phyloP scores from a whole-genome alignment of 2,329 filamentous ascomycete genomes.

The Diaporthe nobilis region DNA sequence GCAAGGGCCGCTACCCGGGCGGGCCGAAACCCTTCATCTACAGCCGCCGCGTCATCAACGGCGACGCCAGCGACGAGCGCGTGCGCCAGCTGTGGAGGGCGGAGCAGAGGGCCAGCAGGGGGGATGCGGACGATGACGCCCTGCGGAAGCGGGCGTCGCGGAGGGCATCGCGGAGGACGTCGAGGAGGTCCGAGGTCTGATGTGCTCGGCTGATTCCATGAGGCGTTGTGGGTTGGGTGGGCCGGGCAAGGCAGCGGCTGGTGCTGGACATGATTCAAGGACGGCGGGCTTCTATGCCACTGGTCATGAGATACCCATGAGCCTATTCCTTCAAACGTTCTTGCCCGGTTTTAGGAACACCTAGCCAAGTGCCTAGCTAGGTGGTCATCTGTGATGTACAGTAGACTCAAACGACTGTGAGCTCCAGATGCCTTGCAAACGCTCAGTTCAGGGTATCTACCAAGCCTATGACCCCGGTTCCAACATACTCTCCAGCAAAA shows the following conservation, averaged over 20 bases:
- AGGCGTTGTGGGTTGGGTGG: background rate
- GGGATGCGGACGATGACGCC: background rate
- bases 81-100: conserved; percentile 37
- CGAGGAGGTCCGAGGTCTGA: background rate
- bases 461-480: background rate
- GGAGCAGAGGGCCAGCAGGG: conserved; percentile 29
- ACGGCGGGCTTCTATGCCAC: background rate
- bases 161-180: conserved; percentile 1
- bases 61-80: conserved; percentile 38
- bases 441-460: background rate
- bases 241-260: background rate
- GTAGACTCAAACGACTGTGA: background rate
- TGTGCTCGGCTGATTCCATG: background rate
- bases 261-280: background rate
- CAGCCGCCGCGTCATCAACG: conserved; percentile 37
- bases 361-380: background rate
- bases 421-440: background rate
- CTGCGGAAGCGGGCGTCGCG: conserved; percentile 15
- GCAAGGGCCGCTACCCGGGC: conserved; percentile 38
- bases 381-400: background rate
- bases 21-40: conserved; percentile 38
- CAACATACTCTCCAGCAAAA: background rate
- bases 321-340: too few species aligned
- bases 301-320: background rate
- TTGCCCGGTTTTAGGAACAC: background rate